Base-by-base conservation (phyloP, 495 filamentous ascomycete species). In the Coniosporium apollinis region DNA sequence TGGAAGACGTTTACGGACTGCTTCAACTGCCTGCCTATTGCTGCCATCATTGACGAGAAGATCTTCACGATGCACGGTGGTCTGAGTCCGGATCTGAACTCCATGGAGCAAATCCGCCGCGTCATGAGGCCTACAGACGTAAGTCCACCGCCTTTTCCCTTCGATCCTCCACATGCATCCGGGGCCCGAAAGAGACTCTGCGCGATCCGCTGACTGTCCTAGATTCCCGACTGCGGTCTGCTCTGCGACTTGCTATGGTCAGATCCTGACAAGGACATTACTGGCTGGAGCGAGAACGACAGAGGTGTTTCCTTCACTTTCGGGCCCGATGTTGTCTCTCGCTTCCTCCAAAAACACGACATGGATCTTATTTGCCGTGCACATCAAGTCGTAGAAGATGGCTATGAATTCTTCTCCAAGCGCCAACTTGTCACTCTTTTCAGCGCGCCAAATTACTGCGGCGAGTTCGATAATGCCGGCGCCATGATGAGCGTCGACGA, bases 401-500 rank as follows among this genome's bases (percentile, higher is more conserved):
- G 89, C 29, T 97, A 97, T 62, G 89, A 97, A 52, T 97, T 97
- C 66, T 97, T 97, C 72, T 94, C 86, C 16, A 97, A 97, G 67
- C 70, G 89, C 41, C 89, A 97, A 54, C 67, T 97, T 38, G 89
- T 97, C 40, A 97, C 89, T 30, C 72, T 97, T 37, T 97, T 97
- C 65, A 94, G 85, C 50, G 89, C 89, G 24, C 89, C 89, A 37
- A 97, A 97, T 64, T 97, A 97, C 65, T 97, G 89, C 56, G 89
- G 89, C 55, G 89, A 97, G 60, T 97, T 97, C 56, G 89, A 97
- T 67, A 97, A 97, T 59, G 89, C 89, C 25, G 89, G 89, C 52
- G 89, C 89, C 28, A 96, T 97, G 91, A 96, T 97, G 89, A 96
- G 89, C 55, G 89, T 97, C n/a, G 91, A 96, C 55, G 89, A 96